Evolutionary conservation across 2,329 filamentous ascomycete species (phyloP).

Genomic region (Boeremia lycopersici): DNA sequence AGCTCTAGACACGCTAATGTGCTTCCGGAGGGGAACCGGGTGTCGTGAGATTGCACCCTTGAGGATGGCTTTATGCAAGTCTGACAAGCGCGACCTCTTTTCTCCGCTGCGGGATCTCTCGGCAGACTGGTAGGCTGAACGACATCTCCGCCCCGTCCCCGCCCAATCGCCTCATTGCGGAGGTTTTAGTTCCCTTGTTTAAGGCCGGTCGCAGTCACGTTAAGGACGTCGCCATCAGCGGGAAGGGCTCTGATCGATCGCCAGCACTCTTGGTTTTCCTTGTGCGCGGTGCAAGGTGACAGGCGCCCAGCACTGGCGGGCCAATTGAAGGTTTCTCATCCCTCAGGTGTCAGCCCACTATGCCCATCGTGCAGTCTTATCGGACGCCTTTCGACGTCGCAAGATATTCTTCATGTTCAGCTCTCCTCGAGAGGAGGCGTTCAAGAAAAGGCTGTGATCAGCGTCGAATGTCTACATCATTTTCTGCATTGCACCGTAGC

Average conservation of each 20-base stretch:
- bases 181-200: constrained; percentile 11
- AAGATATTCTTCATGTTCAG: neutral
- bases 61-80: constrained; percentile 3
- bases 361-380: constrained; percentile 7
- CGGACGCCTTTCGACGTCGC: neutral
- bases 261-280: neutral
- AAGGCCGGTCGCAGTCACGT: constrained; percentile 18
- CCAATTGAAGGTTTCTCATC: constrained; percentile 13
- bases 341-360: constrained; percentile 12
- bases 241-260: constrained; percentile 7
- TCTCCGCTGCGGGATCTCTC: constrained; percentile 32
- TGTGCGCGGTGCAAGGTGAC: constrained; percentile 10
- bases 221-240: constrained; percentile 9
- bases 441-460: neutral
- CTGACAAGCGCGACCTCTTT: constrained; percentile 15
- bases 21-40: constrained; percentile 25
- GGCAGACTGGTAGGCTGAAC: constrained; percentile 6
- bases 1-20: constrained; percentile 9
- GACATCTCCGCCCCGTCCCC: constrained; percentile 20
- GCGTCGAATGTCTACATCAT: neutral
- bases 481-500: neutral
- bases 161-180: constrained; percentile 21
- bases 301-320: constrained; percentile 6
- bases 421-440: neutral
- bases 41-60: constrained; percentile 13